Evolutionary conservation across 176 grass and related monocot species (phyloP), one percentile per base, ranked within the genome.

Genomic region (Zizania latifolia): DNA sequence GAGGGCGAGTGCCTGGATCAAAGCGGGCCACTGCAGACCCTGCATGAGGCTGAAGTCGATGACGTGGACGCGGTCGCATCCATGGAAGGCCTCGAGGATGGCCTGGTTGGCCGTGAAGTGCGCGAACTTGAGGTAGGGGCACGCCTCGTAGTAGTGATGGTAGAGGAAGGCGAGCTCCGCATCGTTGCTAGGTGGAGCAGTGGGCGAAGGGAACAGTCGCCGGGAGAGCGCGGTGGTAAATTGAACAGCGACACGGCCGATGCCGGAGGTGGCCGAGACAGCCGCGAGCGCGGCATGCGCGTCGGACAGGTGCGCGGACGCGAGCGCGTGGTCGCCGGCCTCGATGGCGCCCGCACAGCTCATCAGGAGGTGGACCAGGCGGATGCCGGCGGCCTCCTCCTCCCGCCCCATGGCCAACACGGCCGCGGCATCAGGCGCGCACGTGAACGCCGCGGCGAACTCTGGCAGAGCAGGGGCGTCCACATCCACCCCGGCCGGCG

Each of bases 101-200:
- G 94, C 91, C 78, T 98, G 94, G 77, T 98, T 98, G 10, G 94
- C 94, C 13, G 89, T 98, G 81, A 98, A 98, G 48, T 98, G 94
- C 15, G 94, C 94, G 71, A 98, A 98, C 82, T 98, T 98, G 74
- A 98, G 86, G 84, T 98, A 98, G 0, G 94, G 94, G 66, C 94
- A 89, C 3, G 91, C 78, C 88, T 98, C 94, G 91, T 98, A 98
- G 86, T 89, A 98, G 74, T 85, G 88, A 75, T 92, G 91, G 81
- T 89, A 92, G 16, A 98, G 75, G 26, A 98, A 70, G 14, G 87
- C 88, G 34, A 61, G 60, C 27, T 87, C 83, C 4, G 79, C 53
- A 9, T 41, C 30, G 68, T 4, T 19, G 65, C 15, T 5, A 1
- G 56, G 27, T 5, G 33, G 35, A 8, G 80, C 21, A 29, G 65